phyloP scores from a whole-genome alignment of 2,329 filamentous ascomycete species.

The Beauveria sp. region DNA sequence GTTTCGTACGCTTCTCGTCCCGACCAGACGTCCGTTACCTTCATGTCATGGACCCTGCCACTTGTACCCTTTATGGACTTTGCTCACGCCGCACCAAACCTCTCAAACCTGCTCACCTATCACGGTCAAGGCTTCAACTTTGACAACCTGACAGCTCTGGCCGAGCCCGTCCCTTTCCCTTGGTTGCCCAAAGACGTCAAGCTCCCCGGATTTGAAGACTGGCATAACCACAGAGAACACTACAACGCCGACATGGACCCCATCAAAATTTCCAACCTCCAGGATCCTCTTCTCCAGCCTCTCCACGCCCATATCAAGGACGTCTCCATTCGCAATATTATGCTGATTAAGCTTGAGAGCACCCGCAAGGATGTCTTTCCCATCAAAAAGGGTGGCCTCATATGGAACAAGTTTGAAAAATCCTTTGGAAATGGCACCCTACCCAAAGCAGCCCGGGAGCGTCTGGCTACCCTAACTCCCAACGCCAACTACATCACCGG shows the following conservation, averaged over 20 bases:
- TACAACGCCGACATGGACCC: slow-evolving; percentile 32
- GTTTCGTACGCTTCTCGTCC: slow-evolving; percentile 20
- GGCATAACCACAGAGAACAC: slow-evolving; percentile 19
- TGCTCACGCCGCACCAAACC: slow-evolving; percentile 19
- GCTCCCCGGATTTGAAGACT: slow-evolving; percentile 21
- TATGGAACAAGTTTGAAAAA: slow-evolving; percentile 27
- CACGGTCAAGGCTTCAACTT: slow-evolving; percentile 17
- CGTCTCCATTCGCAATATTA: slow-evolving; percentile 34
- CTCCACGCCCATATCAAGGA: slow-evolving; percentile 20
- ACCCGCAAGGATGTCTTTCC: slow-evolving; percentile 39
- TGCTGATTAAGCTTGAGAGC: slow-evolving; percentile 38
- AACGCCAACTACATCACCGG: slow-evolving; percentile 28
- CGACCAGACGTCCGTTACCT: slow-evolving; percentile 23
- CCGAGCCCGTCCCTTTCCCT: slow-evolving; percentile 13
- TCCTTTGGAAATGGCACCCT: slow-evolving; percentile 26
- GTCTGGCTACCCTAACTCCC: slow-evolving; percentile 22
- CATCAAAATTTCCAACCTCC: slow-evolving; percentile 32
- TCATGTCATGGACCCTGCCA: slow-evolving; percentile 28
- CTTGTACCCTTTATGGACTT: slow-evolving; percentile 28
- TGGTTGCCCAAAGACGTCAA: slow-evolving; percentile 21
- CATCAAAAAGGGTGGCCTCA: slow-evolving; percentile 31
- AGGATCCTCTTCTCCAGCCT: slow-evolving; percentile 23
- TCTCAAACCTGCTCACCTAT: slow-evolving; percentile 19
- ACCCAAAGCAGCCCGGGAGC: slow-evolving; percentile 24
- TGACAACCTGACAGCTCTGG: slow-evolving; percentile 23